Evolutionary conservation across 2,329 filamentous ascomycete species (phyloP).

Genomic region (Xylaria sp.): DNA sequence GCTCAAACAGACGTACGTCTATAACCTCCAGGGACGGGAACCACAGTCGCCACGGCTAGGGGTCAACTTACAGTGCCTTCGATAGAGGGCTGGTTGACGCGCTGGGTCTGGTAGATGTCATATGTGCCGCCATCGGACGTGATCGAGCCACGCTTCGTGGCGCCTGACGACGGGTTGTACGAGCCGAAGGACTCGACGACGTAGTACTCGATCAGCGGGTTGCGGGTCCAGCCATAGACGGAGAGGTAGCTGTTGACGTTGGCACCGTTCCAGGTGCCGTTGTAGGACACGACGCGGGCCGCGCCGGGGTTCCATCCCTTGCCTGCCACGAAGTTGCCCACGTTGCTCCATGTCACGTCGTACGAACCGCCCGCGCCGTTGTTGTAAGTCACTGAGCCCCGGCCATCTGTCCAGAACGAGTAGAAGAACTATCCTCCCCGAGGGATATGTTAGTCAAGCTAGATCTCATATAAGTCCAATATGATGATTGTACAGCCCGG

Average conservation of each 20-base stretch:
- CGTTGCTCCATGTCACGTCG: conserved; percentile 61
- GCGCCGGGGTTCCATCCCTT: conserved; percentile 61
- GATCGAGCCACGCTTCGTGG: conserved; percentile 47
- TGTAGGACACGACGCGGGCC: conserved; percentile 47
- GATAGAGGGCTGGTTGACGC: conserved; percentile 58
- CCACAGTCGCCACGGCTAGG: neutral
- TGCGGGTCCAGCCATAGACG: conserved; percentile 55
- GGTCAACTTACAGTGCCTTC: conserved; percentile 52
- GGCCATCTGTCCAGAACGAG: conserved; percentile 70
- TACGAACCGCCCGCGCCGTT: conserved; percentile 65
- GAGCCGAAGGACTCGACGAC: conserved; percentile 52
- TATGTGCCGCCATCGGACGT: conserved; percentile 51
- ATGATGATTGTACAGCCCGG: neutral
- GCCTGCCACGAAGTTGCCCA: conserved; percentile 62
- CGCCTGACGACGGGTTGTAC: conserved; percentile 50
- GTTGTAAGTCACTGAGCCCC: conserved; percentile 64
- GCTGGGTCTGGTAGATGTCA: conserved; percentile 52
- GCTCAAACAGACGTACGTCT: neutral
- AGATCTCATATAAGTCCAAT: neutral
- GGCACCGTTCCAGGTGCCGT: conserved; percentile 50
- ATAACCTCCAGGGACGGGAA: neutral
- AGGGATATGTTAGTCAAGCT: neutral
- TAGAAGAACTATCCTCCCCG: conserved; percentile 61
- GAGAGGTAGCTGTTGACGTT: conserved; percentile 58
- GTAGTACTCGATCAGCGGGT: conserved; percentile 55